These are phyloP conservation scores for Fusarium keratoplasticum DNA, from an alignment of 2,329 filamentous ascomycete species.

Conservation along the genomic window DNA sequence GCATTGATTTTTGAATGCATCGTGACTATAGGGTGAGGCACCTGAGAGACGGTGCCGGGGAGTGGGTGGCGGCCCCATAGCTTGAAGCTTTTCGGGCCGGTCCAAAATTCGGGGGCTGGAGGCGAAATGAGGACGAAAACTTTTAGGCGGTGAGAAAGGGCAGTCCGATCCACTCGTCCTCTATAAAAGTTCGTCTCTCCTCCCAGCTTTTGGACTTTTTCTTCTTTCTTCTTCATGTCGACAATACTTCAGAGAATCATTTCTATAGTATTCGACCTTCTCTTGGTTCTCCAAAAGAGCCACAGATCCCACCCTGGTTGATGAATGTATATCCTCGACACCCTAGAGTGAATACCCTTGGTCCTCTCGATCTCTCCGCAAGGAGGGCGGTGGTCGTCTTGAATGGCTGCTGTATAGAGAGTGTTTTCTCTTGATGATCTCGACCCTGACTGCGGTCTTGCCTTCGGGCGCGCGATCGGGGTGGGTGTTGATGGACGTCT, in stretches of 20 bases:
- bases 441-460: slow-evolving; percentile 77
- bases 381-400: slow-evolving; percentile 64
- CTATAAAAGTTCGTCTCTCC: slow-evolving; percentile 17
- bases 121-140: neutral
- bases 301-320: slow-evolving; percentile 79
- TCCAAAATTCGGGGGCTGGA: neutral
- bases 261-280: slow-evolving; percentile 97
- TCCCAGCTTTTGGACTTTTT: slow-evolving; percentile 50
- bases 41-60: neutral
- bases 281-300: slow-evolving; percentile 94
- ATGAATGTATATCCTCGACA: slow-evolving; percentile 77
- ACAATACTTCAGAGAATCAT: slow-evolving; percentile 82
- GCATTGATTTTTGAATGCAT: neutral
- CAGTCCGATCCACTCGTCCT: neutral
- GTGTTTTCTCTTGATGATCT: slow-evolving; percentile 85
- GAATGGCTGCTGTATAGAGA: slow-evolving; percentile 75
- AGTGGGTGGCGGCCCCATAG: neutral
- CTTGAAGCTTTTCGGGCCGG: neutral
- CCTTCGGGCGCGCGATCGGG: slow-evolving; percentile 81
- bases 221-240: slow-evolving; percentile 67
- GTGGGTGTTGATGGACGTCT: slow-evolving; percentile 91
- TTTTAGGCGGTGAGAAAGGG: neutral
- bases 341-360: slow-evolving; percentile 51
- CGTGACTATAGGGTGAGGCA: neutral
- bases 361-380: slow-evolving; percentile 49